Percentiles rank a stretch among this genome's conserved stretches.
Evolutionary conservation across 75 land plant genomes (phyloP).

Genomic region (Pinus tabuliformis): DNA sequence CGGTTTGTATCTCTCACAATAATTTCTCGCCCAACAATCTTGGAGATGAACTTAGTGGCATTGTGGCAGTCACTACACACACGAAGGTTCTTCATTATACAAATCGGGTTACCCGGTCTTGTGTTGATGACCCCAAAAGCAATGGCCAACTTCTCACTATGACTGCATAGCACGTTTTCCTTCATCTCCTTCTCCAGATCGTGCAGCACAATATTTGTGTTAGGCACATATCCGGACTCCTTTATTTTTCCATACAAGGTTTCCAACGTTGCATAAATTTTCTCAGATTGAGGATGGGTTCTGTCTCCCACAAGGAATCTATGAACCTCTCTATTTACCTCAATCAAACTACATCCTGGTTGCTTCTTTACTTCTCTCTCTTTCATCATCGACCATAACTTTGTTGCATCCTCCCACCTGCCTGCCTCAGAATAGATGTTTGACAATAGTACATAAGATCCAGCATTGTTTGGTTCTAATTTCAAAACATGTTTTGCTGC

Average conservation of each 20-base stretch:
- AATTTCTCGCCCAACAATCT: slow-evolving; percentile 24
- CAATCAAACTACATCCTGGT: slow-evolving; percentile 32
- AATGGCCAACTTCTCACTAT: slow-evolving; percentile 59
- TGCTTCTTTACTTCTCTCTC: slow-evolving; percentile 10
- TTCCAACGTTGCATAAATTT: slow-evolving; percentile 13
- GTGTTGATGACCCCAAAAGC: slow-evolving; percentile 46
- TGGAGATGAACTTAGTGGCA: slow-evolving; percentile 38
- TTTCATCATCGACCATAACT: slow-evolving; percentile 22
- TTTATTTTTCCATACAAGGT: slow-evolving; percentile 16
- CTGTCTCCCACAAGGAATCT: slow-evolving; percentile 23
- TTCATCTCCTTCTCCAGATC: slow-evolving; percentile 44
- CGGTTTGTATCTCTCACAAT: slow-evolving; percentile 41
- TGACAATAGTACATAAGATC: slow-evolving; percentile 22
- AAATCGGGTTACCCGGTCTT: slow-evolving; percentile 28
- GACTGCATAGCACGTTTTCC: slow-evolving; percentile 33
- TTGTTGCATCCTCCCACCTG: slow-evolving; percentile 44
- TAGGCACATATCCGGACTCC: slow-evolving; percentile 24
- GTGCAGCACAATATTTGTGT: slow-evolving; percentile 29
- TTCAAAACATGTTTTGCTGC: slow-evolving; percentile 32
- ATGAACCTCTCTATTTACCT: slow-evolving; percentile 36
- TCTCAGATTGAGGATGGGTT: slow-evolving; percentile 7
- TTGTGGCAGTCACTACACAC: slow-evolving; percentile 48
- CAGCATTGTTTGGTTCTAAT: slow-evolving; percentile 26
- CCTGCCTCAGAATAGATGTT: slow-evolving; percentile 42
- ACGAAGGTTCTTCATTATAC: slow-evolving; percentile 44